These are phyloP conservation scores for Tribonema minus DNA, from an alignment of 108 stramenopile genomes.

Conservation along the genomic window DNA sequence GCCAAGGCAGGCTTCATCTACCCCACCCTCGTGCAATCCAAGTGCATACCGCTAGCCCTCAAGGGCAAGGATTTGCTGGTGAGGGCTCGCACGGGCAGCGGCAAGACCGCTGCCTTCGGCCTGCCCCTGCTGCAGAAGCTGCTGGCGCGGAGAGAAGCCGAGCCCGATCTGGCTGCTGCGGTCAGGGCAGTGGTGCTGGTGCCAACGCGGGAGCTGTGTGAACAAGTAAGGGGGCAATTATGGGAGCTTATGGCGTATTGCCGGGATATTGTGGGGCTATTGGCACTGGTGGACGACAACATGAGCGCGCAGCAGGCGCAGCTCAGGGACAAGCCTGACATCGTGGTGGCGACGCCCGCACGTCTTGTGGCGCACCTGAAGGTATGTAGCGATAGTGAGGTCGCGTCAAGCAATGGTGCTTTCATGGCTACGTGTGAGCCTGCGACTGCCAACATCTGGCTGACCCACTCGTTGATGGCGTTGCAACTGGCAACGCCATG, in stretches of 20 bases:
- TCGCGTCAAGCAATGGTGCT: too few relatives aligned
- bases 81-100: constrained; percentile 88
- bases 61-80: constrained; percentile 83
- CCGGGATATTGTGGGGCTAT: constrained; percentile 70
- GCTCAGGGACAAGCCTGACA: constrained; percentile 40
- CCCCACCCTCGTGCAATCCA: constrained; percentile 58
- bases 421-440: too few relatives aligned
- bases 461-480: too few relatives aligned
- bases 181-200: constrained; percentile 76
- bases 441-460: too few relatives aligned
- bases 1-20: constrained; percentile 56
- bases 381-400: too few relatives aligned
- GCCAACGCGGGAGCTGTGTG: constrained; percentile 91
- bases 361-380: constrained; percentile 51
- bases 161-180: constrained; percentile 5
- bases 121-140: constrained; percentile 89
- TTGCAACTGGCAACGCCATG: too few relatives aligned
- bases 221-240: constrained; percentile 72
- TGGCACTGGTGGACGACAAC: constrained; percentile 63
- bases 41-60: constrained; percentile 55
- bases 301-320: constrained; percentile 30
- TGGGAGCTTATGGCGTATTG: constrained; percentile 81
- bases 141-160: constrained; percentile 57
- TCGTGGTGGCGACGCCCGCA: constrained; percentile 57
- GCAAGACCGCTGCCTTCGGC: constrained; percentile 90